Conservation (phyloP, 2,329 filamentous ascomycete genomes). For the Penicillium frequentans region DNA sequence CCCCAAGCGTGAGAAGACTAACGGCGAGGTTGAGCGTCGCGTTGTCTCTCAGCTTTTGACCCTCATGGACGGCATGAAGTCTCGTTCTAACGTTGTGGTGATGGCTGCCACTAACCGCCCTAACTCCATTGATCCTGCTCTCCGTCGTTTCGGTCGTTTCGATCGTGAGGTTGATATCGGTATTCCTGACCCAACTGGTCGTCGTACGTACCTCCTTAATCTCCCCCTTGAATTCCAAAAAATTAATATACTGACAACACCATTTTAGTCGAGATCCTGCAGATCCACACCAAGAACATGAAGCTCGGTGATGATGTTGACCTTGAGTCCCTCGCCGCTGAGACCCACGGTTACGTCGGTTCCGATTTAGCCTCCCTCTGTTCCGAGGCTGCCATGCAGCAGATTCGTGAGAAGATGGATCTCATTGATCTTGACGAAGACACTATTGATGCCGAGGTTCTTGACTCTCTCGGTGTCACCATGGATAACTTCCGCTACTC, state of each 20-base stretch:
- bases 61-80: constrained; percentile 99
- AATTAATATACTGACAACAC: not conserved
- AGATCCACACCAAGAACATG: constrained; percentile 99
- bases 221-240: not conserved
- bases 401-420: constrained; percentile 99
- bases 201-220: constrained; percentile 46
- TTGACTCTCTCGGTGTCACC: constrained; percentile 96
- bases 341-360: constrained; percentile 98
- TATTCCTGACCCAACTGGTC: constrained; percentile 95
- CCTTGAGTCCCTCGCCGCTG: constrained; percentile 90
- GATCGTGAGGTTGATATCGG: constrained; percentile 98
- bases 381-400: constrained; percentile 99
- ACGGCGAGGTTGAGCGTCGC: constrained; percentile 97
- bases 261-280: constrained; percentile 75
- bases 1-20: constrained; percentile 99
- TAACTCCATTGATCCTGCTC: constrained; percentile 96
- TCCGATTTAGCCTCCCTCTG: constrained; percentile 98
- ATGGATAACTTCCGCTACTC: constrained; percentile 99
- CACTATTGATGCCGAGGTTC: constrained; percentile 96
- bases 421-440: constrained; percentile 98
- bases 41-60: constrained; percentile 96
- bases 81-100: constrained; percentile 95
- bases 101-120: constrained; percentile 99
- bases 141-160: constrained; percentile 97
- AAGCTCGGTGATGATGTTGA: constrained; percentile 97